phyloP scores from a whole-genome alignment of 768 basidiomycete genomes.

The Hypholoma fasciculare region DNA sequence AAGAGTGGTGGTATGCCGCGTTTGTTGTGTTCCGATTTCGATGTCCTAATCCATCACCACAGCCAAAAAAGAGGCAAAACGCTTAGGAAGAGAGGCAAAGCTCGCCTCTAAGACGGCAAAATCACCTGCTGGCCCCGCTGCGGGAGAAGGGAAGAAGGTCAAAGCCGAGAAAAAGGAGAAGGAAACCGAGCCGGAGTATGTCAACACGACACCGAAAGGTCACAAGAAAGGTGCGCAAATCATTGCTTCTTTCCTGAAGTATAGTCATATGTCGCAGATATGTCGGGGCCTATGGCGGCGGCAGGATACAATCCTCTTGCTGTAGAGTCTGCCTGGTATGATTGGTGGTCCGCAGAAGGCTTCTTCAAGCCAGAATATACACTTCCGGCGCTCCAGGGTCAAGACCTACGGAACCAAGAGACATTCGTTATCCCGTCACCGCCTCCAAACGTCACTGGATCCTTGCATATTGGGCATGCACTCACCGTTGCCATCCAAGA shows the following conservation, averaged over 20 bases:
- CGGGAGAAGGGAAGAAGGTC: slow-evolving; percentile 63
- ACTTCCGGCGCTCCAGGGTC: slow-evolving; percentile 52
- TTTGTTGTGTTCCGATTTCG: neutral
- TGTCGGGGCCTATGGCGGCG: slow-evolving; percentile 81
- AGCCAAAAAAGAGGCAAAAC: slow-evolving; percentile 88
- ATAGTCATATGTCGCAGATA: slow-evolving; percentile 48
- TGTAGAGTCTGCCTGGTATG: slow-evolving; percentile 95
- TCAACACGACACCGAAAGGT: slow-evolving; percentile 87
- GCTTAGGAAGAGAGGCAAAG: slow-evolving; percentile 77
- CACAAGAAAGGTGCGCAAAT: slow-evolving; percentile 83
- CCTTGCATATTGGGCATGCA: slow-evolving; percentile 93
- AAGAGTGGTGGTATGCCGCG: slow-evolving; percentile 40
- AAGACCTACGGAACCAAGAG: slow-evolving; percentile 54
- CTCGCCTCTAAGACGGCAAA: slow-evolving; percentile 69
- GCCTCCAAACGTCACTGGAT: slow-evolving; percentile 96
- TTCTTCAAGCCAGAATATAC: slow-evolving; percentile 77
- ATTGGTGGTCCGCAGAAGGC: slow-evolving; percentile 93
- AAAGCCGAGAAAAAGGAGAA: slow-evolving; percentile 77
- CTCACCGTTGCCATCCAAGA: slow-evolving; percentile 93
- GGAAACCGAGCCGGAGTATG: slow-evolving; percentile 58
- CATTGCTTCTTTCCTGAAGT: neutral
- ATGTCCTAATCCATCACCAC: slow-evolving; percentile 1
- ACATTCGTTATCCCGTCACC: slow-evolving; percentile 86
- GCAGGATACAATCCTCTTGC: slow-evolving; percentile 94
- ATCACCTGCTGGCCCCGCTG: slow-evolving; percentile 36